These are phyloP conservation scores for Inonotus obliquus DNA, from an alignment of 1,284 basidiomycete genomes.

Conservation along the genomic window DNA sequence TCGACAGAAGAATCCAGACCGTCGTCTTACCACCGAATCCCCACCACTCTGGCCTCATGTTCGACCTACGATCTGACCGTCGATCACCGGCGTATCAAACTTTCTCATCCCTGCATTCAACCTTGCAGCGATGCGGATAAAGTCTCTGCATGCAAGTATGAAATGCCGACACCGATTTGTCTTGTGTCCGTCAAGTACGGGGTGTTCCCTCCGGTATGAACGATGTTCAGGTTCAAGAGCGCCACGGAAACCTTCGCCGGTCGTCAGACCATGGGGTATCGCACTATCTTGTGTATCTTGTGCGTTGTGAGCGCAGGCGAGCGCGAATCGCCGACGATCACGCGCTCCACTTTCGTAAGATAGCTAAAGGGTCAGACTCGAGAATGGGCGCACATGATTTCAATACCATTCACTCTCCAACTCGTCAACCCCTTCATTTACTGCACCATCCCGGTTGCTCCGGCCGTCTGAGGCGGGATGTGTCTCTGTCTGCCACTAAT, in stretches of 20 bases:
- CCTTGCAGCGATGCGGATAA: no score
- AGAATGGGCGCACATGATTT: not conserved
- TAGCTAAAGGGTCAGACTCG: not conserved
- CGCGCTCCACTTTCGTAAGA: not conserved
- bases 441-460: not conserved
- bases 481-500: not conserved
- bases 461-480: not conserved
- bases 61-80: not conserved
- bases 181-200: not conserved
- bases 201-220: not conserved
- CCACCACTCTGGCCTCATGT: not conserved
- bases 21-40: not conserved
- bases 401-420: not conserved
- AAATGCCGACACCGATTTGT: not conserved
- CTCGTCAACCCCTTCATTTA: no score
- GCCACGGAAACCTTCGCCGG: not conserved
- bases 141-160: no score
- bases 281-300: not conserved
- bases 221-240: not conserved
- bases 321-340: not conserved
- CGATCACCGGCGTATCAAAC: slow-evolving; percentile 6
- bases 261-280: not conserved
- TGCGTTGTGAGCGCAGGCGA: not conserved
- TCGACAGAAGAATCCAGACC: not conserved
- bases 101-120: not conserved